Percentiles rank a stretch among this genome's conserved stretches.
Evolutionary conservation across 306 rosid genomes (phyloP).

Genomic region (Medicago truncatula): MtrunA17r5.0-ANR NC_053049.1:47848501-47849000

Average conservation of each 20-base stretch:
- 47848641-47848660: conserved; percentile 8
- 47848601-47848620: conserved; percentile 52
- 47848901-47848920: conserved; percentile 25
- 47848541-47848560: conserved; percentile 78
- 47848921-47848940: conserved; percentile 58
- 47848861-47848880: conserved; percentile 34
- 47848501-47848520: conserved; percentile 50
- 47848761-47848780: conserved; percentile 27
- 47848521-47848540: conserved; percentile 66
- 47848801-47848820: conserved; percentile 83
- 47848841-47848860: conserved; percentile 44
- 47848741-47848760: conserved; percentile 34
- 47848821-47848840: conserved; percentile 94
- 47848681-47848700: conserved; percentile 11
- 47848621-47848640: conserved; percentile 37
- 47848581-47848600: conserved; percentile 69
- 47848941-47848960: conserved; percentile 92
- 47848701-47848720: conserved; percentile 33
- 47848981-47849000: conserved; percentile 82
- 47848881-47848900: conserved; percentile 15
- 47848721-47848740: conserved; percentile 36
- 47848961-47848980: conserved; percentile 77
- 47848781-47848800: conserved; percentile 35
- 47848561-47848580: conserved; percentile 80
- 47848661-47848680: too few species aligned